Base-by-base conservation (phyloP, 441 rosid genomes). In the Populus tomentosa region DNA sequence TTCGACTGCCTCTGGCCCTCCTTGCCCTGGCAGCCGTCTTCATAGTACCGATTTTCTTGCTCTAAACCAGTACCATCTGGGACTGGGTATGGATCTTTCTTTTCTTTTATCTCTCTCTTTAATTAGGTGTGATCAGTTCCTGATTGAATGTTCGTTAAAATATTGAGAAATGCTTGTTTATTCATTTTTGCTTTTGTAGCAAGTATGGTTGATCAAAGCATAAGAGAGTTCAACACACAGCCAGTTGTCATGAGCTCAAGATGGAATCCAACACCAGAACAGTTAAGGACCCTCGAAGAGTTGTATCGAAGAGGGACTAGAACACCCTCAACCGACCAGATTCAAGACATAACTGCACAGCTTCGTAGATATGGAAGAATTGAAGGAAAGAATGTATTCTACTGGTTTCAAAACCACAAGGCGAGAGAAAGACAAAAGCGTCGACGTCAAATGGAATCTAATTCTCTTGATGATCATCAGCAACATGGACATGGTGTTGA, bases 331-430 rank as follows among this genome's bases (percentile, higher is more conserved):
- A 95, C 99, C 0, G 99, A 95, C 61, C 94, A 95, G 79, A 95
- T 95, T 80, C 98, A 95, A 80, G 90, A 89, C 67, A 95, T 95
- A 73, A 90, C 99, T 0, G 85, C 92, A 9, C 97, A 91, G 86
- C 95, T 95, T 24, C 85, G 97, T 10, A 80, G 93, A 5, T 95
- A 88, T 67, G 99, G 99, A 2, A 95, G 92, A 87, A 95, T 95
- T 8, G 99, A 95, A 89, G 99, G 98, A 30, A 95, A 95, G 80
- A 95, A 95, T 73, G 97, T 95, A 10, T 95, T 95, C 79, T 95
- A 95, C 85, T 95, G 99, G 99, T 95, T 95, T 75, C 99, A 95
- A 80, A 95, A 95, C 80, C 99, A 95, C 80, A 95, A 95, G 88
- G 98, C 99, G 6, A 87, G 99, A 36, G 99, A 95, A 63, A 87